Evolutionary conservation across 2,329 filamentous ascomycete species (phyloP), one percentile per base, ranked within the genome.

Genomic region (Xylariaceae sp.): DNA sequence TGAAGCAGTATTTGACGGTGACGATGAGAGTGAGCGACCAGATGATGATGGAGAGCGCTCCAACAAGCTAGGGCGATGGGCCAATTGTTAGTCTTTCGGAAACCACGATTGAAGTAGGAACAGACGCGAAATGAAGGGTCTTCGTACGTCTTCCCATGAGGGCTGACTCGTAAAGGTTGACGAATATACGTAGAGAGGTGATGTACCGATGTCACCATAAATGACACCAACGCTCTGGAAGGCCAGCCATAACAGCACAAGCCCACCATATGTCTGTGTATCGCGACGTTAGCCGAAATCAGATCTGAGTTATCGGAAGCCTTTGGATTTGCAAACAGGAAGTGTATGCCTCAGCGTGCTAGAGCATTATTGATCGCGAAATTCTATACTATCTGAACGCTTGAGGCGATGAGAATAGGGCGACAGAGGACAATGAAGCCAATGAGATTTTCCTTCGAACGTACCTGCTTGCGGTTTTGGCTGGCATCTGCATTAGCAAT

Each of bases 141-240:
- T 23, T 30, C 43, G 4, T 36, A 46, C 43, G 11, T 46, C 43
- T 36, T 46, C 43, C 43, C 43, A 46, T 6, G 6, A n/a, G 20
- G 43, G 43, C 32, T 46, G 43, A 9, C 30, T 36, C 29, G 43
- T 35, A 23, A 46, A 46, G 21, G 43, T 46, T n/a, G 43, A 46
- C 30, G 43, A 46, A 21, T 46, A 46, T 11, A 46, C 43, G 29
- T 46, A 46, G 29, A 46, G 43, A 11, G 43, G 43, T 13, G 43
- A 46, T 15, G 43, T 46, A 36, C 43, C 43, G 21, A 46, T 46
- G 20, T 46, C 43, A 36, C 43, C 43, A n/a, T 46, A 46, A 30
- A 46, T 46, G 43, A 46, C 43, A 36, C 43, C 43, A 11, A 30
- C 36, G 32, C 43, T 46, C 23, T 46, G 43, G 21, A 46, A 46